Evolutionary conservation across 345 rosid species (phyloP), one percentile per base, ranked within the genome.

Genomic region (Aquilaria yunnanensis): DNA sequence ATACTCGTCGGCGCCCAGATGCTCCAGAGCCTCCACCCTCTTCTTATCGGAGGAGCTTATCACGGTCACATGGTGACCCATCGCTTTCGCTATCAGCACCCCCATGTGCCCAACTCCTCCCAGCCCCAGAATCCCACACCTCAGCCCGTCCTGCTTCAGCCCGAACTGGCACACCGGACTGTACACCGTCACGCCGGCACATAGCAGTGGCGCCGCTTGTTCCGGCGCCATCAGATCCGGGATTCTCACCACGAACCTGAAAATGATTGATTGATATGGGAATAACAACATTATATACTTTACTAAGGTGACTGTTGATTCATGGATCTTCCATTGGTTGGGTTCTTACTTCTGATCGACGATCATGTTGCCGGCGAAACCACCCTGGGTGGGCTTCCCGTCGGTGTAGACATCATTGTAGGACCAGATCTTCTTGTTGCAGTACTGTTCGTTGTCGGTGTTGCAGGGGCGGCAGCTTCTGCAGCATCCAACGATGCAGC

Each of bases 91-190:
- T 57, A 93, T 88, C 67, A 79, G 83, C 81, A 93, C 96, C 34
- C 97, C 98, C 96, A 93, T 88, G 79, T 93, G 98, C 2, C 98
- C 98, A 3, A 88, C 98, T 60, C 98, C 98, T 61, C 98, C 97
- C 54, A 93, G 82, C 57, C 98, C 98, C 67, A 93, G 50, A 30
- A 93, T 83, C 3, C 88, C 97, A 68, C 98, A 97, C 64, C 89
- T 79, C 14, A 88, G 65, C 12, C 97, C 96, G 54, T 84, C 80
- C 60, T 47, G 50, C 37, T 62, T 87, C 59, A 93, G 56, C 9
- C 92, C 96, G 23, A 90, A 93, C 75, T 90, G 98, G 61, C 49
- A 75, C 63, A 93, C 70, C 55, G 98, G 98, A 69, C 98, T 90
- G 79, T 84, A 93, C 29, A 90, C 89, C 0, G 97, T 93, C 70